phyloP scores from a whole-genome alignment of 257 asterid genomes.

The Gardenia jasminoides region DNA sequence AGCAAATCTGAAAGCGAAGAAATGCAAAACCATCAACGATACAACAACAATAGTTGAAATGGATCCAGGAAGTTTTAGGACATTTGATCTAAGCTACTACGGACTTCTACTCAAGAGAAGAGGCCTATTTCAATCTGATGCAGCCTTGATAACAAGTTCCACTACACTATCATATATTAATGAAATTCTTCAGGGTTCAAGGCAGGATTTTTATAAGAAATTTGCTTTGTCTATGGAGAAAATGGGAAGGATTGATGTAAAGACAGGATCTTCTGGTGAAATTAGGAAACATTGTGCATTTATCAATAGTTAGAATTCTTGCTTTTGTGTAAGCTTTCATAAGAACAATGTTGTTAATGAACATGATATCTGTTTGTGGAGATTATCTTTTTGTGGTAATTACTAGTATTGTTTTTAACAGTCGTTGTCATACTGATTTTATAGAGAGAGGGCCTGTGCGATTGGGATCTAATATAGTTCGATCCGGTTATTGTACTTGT shows the following conservation, averaged over 20 bases:
- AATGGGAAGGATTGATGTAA: slow-evolving; percentile 54
- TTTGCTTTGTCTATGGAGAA: slow-evolving; percentile 71
- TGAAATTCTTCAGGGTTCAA: slow-evolving; percentile 31
- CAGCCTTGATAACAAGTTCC: slow-evolving; percentile 45
- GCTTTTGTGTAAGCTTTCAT: neutral
- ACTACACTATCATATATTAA: slow-evolving; percentile 36
- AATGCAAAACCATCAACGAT: slow-evolving; percentile 44
- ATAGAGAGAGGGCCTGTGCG: too few species aligned
- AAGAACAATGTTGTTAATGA: too few species aligned
- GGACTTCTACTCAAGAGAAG: slow-evolving; percentile 53
- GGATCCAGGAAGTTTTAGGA: slow-evolving; percentile 69
- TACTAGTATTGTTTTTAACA: too few species aligned
- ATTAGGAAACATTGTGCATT: slow-evolving; percentile 61
- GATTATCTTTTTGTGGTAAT: too few species aligned
- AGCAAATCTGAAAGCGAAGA: slow-evolving; percentile 42
- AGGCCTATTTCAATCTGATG: slow-evolving; percentile 63
- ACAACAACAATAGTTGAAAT: slow-evolving; percentile 46
- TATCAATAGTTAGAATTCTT: slow-evolving; percentile 40
- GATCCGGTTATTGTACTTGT: too few species aligned
- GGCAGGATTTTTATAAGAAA: slow-evolving; percentile 36
- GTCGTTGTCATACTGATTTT: too few species aligned
- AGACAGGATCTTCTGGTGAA: slow-evolving; percentile 59
- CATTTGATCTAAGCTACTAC: slow-evolving; percentile 69
- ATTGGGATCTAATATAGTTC: too few species aligned
- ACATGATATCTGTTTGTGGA: too few species aligned